These are phyloP conservation scores for Fusarium praegraminearum DNA, from an alignment of 2,329 filamentous ascomycete species.

Conservation along the genomic window DNA sequence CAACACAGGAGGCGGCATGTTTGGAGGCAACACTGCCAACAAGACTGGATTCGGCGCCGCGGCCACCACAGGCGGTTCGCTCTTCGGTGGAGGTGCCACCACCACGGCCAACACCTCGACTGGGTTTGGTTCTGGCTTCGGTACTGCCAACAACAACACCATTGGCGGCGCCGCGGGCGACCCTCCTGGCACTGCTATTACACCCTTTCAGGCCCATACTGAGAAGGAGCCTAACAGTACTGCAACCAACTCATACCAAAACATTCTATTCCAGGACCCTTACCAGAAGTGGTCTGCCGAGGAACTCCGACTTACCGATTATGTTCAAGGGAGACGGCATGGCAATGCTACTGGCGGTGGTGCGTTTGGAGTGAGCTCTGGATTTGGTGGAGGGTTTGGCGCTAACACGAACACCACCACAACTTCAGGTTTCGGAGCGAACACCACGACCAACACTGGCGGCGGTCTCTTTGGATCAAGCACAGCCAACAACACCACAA, in stretches of 20 bases:
- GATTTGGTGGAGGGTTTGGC: slow-evolving; percentile 66
- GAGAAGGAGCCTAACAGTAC: slow-evolving; percentile 78
- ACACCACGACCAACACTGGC: slow-evolving; percentile 51
- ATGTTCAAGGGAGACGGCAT: slow-evolving; percentile 84
- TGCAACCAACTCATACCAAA: slow-evolving; percentile 77
- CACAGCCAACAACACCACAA: slow-evolving; percentile 49
- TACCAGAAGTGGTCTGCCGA: slow-evolving; percentile 94
- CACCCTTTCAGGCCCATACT: slow-evolving; percentile 74
- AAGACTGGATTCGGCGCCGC: slow-evolving; percentile 65
- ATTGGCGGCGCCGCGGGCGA: slow-evolving; percentile 65
- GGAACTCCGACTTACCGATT: slow-evolving; percentile 85
- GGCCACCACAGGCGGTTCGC: slow-evolving; percentile 55
- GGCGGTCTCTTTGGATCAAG: slow-evolving; percentile 55
- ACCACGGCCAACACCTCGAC: slow-evolving; percentile 49
- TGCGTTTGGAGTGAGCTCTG: slow-evolving; percentile 77
- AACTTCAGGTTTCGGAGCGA: slow-evolving; percentile 61
- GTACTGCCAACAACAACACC: slow-evolving; percentile 60
- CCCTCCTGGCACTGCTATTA: slow-evolving; percentile 75
- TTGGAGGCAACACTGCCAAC: slow-evolving; percentile 61
- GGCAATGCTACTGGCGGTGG: slow-evolving; percentile 88
- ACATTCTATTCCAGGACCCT: slow-evolving; percentile 79
- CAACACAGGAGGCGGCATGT: slow-evolving; percentile 61
- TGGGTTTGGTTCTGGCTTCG: slow-evolving; percentile 57
- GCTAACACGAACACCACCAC: slow-evolving; percentile 47
- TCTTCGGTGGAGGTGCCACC: slow-evolving; percentile 59